These are phyloP conservation scores for Suhomyces yuchorum DNA, from an alignment of 1,139 yeast species.

Conservation along the genomic window DNA sequence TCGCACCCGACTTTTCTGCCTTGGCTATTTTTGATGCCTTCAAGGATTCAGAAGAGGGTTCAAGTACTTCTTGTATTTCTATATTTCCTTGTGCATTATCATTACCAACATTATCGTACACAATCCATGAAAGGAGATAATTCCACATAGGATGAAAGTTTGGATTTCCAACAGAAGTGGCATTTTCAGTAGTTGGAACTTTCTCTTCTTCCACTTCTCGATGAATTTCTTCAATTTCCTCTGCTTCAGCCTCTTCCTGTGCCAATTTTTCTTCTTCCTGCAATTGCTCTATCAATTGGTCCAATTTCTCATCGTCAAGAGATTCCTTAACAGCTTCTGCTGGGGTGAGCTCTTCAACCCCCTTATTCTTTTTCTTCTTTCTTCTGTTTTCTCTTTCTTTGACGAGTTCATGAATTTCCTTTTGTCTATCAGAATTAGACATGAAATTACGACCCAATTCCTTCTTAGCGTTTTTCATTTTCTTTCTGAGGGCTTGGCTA, in stretches of 20 bases:
- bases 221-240: slow-evolving; percentile 3
- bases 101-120: slow-evolving; percentile 24
- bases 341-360: slow-evolving; percentile 4
- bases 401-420: slow-evolving; percentile 21
- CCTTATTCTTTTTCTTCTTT: slow-evolving; percentile 9
- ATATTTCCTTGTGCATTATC: slow-evolving; percentile 4
- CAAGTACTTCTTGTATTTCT: slow-evolving; percentile 13
- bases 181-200: not conserved
- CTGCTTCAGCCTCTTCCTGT: not conserved
- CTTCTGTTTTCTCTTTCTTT: slow-evolving; percentile 17
- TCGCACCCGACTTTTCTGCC: slow-evolving; percentile 6
- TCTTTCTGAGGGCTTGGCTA: slow-evolving; percentile 29
- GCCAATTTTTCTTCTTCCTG: slow-evolving; percentile 4
- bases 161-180: slow-evolving; percentile 19
- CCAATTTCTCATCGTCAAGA: slow-evolving; percentile 6
- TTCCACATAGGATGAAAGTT: slow-evolving; percentile 44
- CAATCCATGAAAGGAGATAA: slow-evolving; percentile 40
- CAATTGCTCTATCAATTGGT: slow-evolving; percentile 5
- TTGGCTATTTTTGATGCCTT: not conserved
- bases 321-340: slow-evolving; percentile 5
- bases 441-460: slow-evolving; percentile 37
- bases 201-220: not conserved
- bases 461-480: slow-evolving; percentile 30
- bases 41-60: not conserved
- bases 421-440: slow-evolving; percentile 29